Percentiles rank a stretch among this genome's conserved stretches.
phyloP scores from a whole-genome alignment of 2,329 filamentous ascomycete genomes.

The Cercospora sp. region DNA sequence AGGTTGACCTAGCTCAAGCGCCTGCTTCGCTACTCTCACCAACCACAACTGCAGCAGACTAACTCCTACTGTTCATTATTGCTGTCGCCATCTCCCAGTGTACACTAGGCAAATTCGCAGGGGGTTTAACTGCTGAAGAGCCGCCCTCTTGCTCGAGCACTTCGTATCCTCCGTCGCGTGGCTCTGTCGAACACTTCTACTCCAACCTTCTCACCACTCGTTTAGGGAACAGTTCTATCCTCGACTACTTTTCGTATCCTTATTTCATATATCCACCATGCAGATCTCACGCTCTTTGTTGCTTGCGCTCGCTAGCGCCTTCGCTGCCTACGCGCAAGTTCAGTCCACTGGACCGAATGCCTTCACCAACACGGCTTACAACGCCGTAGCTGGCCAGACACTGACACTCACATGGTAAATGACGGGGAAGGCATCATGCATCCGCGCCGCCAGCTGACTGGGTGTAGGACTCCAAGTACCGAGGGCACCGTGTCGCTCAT shows the following conservation, averaged over 20 bases:
- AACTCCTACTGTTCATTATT: conserved; percentile 8
- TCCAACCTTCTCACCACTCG: conserved; percentile 9
- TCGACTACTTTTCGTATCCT: conserved; percentile 9
- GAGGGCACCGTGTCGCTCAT: conserved; percentile 54
- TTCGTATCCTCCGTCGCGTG: conserved; percentile 17
- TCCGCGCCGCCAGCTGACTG: not conserved
- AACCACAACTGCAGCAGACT: conserved; percentile 4
- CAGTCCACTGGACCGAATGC: conserved; percentile 41
- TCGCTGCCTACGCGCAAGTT: conserved; percentile 42
- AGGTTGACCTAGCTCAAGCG: conserved; percentile 15
- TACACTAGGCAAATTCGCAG: conserved; percentile 19
- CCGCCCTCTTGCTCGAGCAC: conserved; percentile 11
- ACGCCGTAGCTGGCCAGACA: conserved; percentile 50
- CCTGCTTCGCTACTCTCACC: conserved; percentile 5
- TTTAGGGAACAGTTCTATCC: conserved; percentile 7
- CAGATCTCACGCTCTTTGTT: conserved; percentile 47
- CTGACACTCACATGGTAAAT: conserved; percentile 50
- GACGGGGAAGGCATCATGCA: not conserved
- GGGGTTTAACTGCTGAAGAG: conserved; percentile 15
- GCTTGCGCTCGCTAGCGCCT: conserved; percentile 49
- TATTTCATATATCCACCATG: conserved; percentile 35
- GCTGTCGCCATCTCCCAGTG: conserved; percentile 10
- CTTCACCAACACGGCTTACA: conserved; percentile 48
- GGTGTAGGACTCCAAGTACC: conserved; percentile 45
- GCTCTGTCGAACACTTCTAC: conserved; percentile 12